These are phyloP conservation scores for Rhizopogon vesiculosus DNA, from an alignment of 768 basidiomycete genomes.

Conservation along the genomic window DNA sequence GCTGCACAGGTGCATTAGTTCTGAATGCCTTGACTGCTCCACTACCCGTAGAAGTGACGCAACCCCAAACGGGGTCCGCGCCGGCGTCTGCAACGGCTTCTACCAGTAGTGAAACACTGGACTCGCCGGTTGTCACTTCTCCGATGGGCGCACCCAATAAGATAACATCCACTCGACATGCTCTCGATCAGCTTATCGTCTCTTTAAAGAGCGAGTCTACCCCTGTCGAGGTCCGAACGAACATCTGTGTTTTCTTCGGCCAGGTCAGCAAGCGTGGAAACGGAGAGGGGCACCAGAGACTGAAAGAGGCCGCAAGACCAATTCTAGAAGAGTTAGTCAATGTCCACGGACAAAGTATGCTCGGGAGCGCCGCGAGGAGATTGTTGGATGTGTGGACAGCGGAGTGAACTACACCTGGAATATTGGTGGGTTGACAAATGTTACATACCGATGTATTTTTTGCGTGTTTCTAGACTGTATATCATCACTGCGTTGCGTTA, in stretches of 20 bases:
- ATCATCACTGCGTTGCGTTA: background rate
- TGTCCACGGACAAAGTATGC: slow-evolving; percentile 24
- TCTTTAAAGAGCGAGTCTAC: slow-evolving; percentile 50
- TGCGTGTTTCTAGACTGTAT: background rate
- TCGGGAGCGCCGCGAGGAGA: slow-evolving; percentile 35
- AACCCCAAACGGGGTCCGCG: slow-evolving; percentile 25
- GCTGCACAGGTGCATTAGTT: slow-evolving; percentile 51
- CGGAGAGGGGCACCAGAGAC: slow-evolving; percentile 39
- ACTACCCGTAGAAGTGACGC: slow-evolving; percentile 36
- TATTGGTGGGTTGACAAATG: background rate
- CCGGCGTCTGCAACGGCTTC: slow-evolving; percentile 35
- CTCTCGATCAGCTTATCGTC: slow-evolving; percentile 63
- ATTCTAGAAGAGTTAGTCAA: slow-evolving; percentile 49
- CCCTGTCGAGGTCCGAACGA: slow-evolving; percentile 73
- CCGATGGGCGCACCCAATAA: slow-evolving; percentile 33
- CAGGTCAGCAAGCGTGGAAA: slow-evolving; percentile 54
- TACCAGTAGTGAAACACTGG: slow-evolving; percentile 35
- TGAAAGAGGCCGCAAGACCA: slow-evolving; percentile 48
- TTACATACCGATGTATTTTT: background rate
- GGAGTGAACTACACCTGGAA: slow-evolving; percentile 1
- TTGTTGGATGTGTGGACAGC: slow-evolving; percentile 37
- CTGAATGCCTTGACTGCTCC: slow-evolving; percentile 54
- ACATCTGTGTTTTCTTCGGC: slow-evolving; percentile 68
- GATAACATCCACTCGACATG: slow-evolving; percentile 43
- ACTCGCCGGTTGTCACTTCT: slow-evolving; percentile 44